These are phyloP conservation scores for Coleophoma cylindrospora DNA, from an alignment of 2,329 filamentous ascomycete genomes.

Conservation along the genomic window DNA sequence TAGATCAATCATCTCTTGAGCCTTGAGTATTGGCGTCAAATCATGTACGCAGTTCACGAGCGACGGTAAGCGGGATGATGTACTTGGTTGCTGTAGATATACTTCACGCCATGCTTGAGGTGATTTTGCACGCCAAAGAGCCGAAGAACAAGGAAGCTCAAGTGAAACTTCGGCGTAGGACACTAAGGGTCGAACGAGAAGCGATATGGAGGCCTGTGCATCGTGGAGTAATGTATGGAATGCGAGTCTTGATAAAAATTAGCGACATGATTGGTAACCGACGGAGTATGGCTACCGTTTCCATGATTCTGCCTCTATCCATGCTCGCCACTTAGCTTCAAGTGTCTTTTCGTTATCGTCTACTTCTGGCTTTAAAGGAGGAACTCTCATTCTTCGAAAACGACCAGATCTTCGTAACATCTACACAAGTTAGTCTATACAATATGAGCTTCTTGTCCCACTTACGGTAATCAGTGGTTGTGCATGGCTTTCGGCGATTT, in stretches of 20 bases:
- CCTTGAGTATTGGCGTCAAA: conserved; percentile 2
- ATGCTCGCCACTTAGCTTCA: conserved; percentile 60
- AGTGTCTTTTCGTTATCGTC: conserved; percentile 52
- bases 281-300: conserved; percentile 43
- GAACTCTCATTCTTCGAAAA: conserved; percentile 40
- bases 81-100: conserved; percentile 35
- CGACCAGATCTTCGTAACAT: conserved; percentile 44
- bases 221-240: conserved; percentile 63
- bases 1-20: conserved; percentile 43
- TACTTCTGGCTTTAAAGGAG: conserved; percentile 46
- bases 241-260: conserved; percentile 40
- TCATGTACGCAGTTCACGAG: conserved; percentile 11
- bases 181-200: conserved; percentile 59
- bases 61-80: conserved; percentile 7
- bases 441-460: background rate
- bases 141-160: conserved; percentile 55
- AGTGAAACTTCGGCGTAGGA: conserved; percentile 66
- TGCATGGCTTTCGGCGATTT: conserved; percentile 52
- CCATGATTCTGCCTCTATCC: conserved; percentile 61
- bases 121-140: conserved; percentile 61
- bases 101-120: conserved; percentile 60
- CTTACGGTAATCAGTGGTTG: conserved; percentile 30
- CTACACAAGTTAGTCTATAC: conserved; percentile 29
- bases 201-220: conserved; percentile 61
- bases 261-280: conserved; percentile 3